These are phyloP conservation scores for Penicillium palitans DNA, from an alignment of 2,329 filamentous ascomycete species.

Conservation along the genomic window DNA sequence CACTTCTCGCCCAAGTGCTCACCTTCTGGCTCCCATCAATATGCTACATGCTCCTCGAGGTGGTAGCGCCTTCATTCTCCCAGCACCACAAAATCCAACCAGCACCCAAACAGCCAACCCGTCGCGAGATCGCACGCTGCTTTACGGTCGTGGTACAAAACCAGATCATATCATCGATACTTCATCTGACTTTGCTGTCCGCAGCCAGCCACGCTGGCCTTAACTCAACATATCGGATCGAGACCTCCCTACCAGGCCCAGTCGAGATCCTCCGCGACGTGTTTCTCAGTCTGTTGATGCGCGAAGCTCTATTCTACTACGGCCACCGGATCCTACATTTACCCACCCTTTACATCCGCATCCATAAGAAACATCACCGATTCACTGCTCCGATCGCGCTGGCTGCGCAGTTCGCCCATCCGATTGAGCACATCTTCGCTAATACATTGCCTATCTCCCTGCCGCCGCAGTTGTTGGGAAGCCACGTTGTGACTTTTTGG, in stretches of 20 bases:
- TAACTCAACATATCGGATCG: conserved; percentile 41
- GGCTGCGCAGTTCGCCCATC: conserved; percentile 59
- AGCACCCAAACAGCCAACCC: conserved; percentile 51
- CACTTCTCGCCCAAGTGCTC: conserved; percentile 26
- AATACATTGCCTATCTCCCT: conserved; percentile 55
- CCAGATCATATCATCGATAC: conserved; percentile 44
- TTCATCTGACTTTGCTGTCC: conserved; percentile 34
- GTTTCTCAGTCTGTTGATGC: conserved; percentile 42
- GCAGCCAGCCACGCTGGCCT: conserved; percentile 16
- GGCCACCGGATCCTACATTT: conserved; percentile 56
- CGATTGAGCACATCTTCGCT: conserved; percentile 57
- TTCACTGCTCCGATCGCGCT: conserved; percentile 59
- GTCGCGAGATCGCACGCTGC: conserved; percentile 49
- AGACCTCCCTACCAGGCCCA: conserved; percentile 38
- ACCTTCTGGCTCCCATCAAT: conserved; percentile 32
- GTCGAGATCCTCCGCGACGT: conserved; percentile 46
- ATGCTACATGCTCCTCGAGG: conserved; percentile 48
- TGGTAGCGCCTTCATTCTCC: conserved; percentile 50
- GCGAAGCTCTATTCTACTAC: conserved; percentile 59
- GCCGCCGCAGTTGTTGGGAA: conserved; percentile 49
- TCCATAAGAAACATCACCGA: conserved; percentile 59
- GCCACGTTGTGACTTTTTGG: conserved; percentile 57
- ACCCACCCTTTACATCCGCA: conserved; percentile 49
- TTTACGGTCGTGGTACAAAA: conserved; percentile 50
- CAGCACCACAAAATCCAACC: conserved; percentile 57